Evolutionary conservation across 1,284 basidiomycete genomes (phyloP).

Genomic region (Porodaedalea pini): DNA sequence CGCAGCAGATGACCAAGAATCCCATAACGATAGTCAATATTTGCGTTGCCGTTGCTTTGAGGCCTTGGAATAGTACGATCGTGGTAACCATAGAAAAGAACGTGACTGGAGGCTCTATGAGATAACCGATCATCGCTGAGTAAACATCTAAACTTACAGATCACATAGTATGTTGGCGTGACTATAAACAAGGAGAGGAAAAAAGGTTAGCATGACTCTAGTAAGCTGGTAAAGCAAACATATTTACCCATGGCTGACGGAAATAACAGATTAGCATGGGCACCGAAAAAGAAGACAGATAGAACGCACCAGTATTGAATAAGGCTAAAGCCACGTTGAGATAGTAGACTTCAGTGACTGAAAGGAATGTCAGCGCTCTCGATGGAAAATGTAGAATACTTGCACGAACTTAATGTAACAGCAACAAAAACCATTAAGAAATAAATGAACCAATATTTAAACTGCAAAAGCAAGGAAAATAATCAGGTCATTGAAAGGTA

Average conservation of each 20-base stretch:
- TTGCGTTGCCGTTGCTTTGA: constrained; percentile 49
- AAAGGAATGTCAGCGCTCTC: neutral
- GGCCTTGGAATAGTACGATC: constrained; percentile 55
- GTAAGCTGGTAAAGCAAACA: neutral
- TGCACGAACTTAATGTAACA: constrained; percentile 41
- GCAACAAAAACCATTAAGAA: constrained; percentile 54
- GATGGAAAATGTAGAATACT: constrained; percentile 13
- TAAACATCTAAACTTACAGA: constrained; percentile 33
- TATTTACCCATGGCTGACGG: constrained; percentile 32
- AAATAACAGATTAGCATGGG: constrained; percentile 10
- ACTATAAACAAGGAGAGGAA: constrained; percentile 34
- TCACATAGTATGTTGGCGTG: constrained; percentile 61
- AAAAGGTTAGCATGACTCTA: constrained; percentile 29
- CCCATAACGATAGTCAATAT: constrained; percentile 62
- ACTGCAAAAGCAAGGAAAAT: constrained; percentile 25
- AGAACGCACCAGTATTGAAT: constrained; percentile 50
- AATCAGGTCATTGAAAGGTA: neutral
- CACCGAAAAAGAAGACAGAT: neutral
- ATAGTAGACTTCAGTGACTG: constrained; percentile 58
- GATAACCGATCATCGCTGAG: neutral
- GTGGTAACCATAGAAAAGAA: constrained; percentile 53
- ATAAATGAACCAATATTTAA: constrained; percentile 61
- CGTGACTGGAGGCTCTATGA: constrained; percentile 35
- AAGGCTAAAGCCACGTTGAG: constrained; percentile 68
- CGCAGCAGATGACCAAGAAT: constrained; percentile 52